Evolutionary conservation across 148 eudicot genomes (phyloP), one percentile per base, ranked within the genome.

Genomic region (Linanthus parryae): DNA sequence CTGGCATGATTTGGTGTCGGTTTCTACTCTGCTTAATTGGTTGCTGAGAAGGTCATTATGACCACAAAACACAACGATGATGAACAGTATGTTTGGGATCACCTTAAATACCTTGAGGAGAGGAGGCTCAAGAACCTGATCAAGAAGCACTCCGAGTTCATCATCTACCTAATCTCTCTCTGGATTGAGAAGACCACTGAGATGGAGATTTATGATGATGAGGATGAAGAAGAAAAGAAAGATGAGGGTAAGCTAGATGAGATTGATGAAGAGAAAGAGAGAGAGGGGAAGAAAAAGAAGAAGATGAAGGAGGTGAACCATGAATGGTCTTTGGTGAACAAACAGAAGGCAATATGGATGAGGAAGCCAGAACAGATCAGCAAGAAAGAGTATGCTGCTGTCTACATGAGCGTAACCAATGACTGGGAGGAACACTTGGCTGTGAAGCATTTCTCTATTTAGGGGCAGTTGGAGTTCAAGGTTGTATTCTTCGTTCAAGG

Each of bases 11-110:
- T n/a, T n/a, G n/a, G n/a, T n/a, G n/a, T n/a, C n/a, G n/a, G n/a
- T n/a, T n/a, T n/a, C n/a, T n/a, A n/a, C n/a, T n/a, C n/a, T n/a
- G n/a, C n/a, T n/a, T n/a, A n/a, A 7, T 14, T 46, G 9, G 51
- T 46, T 6, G 51, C 51, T 23, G 51, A 46, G 13, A 46, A 46
- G 51, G 51, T 46, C 12, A 46, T 46, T 13, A 31, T 46, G 35
- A 31, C 35, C 5, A 31, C 35, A 5, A 56, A 56, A 22, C 60
- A 56, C 60, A 43, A 41, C 43, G 60, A 56, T 43, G 60, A 56
- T n/a, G n/a, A n/a, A n/a, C n/a, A n/a, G n/a, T n/a, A n/a, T n/a
- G n/a, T n/a, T n/a, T n/a, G n/a, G n/a, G 30, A 52, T 62, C 58
- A 62, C 58, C 14, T n/a, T n/a, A 11, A 11, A 31, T 5, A 5